phyloP scores from a whole-genome alignment of 2,329 filamentous ascomycete genomes.

The Pyricularia pennisetigena region DNA sequence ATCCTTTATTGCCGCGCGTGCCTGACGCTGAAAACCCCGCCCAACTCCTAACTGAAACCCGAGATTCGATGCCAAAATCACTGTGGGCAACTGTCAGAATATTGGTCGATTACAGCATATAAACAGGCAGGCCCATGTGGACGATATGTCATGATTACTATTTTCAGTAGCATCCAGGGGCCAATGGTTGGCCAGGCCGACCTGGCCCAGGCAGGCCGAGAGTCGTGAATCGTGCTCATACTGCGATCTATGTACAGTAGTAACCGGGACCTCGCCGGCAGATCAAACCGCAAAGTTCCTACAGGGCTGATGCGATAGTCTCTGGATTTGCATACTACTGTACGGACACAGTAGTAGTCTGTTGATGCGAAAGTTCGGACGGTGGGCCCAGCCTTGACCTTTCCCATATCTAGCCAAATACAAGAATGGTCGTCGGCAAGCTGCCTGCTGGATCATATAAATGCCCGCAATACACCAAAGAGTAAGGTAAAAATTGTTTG shows the following conservation, averaged over 20 bases:
- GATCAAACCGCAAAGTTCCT: background rate
- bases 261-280: no score
- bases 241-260: background rate
- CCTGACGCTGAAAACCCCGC: background rate
- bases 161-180: background rate
- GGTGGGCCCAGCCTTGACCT: background rate
- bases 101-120: background rate
- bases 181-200: background rate
- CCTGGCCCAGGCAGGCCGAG: background rate
- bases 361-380: background rate
- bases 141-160: background rate
- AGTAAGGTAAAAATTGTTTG: background rate
- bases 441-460: no score
- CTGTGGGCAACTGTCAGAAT: background rate
- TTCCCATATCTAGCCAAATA: background rate
- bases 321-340: background rate
- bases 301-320: background rate
- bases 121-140: background rate
- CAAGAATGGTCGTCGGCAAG: background rate
- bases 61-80: background rate
- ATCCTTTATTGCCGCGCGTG: background rate
- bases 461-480: no score
- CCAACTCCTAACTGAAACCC: background rate
- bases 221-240: background rate
- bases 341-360: background rate